A percentile compares a stretch with the other conserved stretches of the same genome.
Conservation (phyloP, 257 asterid species). For the Scutellaria baicalensis region DNA sequence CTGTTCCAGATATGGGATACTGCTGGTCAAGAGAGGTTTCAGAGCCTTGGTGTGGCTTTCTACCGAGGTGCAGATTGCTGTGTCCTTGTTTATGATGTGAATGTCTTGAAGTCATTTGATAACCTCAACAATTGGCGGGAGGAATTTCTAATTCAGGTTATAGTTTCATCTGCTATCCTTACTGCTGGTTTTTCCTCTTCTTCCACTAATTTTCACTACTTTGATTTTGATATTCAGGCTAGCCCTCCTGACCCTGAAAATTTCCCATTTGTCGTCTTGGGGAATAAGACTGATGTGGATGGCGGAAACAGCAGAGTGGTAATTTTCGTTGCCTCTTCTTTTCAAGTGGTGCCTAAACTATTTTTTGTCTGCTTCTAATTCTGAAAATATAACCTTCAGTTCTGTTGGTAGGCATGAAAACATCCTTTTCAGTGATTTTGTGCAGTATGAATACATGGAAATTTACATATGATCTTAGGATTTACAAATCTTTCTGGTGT, state of each 20-base stretch:
- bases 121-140: slow-evolving; percentile 62
- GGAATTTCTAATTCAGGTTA: slow-evolving; percentile 62
- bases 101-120: slow-evolving; percentile 30
- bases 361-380: neutral
- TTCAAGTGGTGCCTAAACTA: neutral
- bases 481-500: neutral
- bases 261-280: slow-evolving; percentile 54
- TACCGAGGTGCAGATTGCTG: slow-evolving; percentile 72
- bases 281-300: slow-evolving; percentile 53
- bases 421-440: neutral
- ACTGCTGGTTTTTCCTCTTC: neutral
- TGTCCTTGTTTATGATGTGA: slow-evolving; percentile 21
- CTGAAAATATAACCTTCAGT: too few relatives aligned
- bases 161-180: neutral
- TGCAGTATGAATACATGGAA: neutral
- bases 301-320: slow-evolving; percentile 73
- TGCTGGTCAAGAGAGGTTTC: slow-evolving; percentile 74
- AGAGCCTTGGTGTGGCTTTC: slow-evolving; percentile 76
- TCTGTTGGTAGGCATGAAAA: neutral
- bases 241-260: slow-evolving; percentile 61
- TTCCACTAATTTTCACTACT: neutral
- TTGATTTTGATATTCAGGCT: slow-evolving; percentile 33
- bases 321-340: neutral
- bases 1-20: slow-evolving; percentile 59
- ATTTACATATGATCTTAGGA: neutral